phyloP scores from a whole-genome alignment of 768 basidiomycete genomes.

The Wakefieldia striispora region DNA sequence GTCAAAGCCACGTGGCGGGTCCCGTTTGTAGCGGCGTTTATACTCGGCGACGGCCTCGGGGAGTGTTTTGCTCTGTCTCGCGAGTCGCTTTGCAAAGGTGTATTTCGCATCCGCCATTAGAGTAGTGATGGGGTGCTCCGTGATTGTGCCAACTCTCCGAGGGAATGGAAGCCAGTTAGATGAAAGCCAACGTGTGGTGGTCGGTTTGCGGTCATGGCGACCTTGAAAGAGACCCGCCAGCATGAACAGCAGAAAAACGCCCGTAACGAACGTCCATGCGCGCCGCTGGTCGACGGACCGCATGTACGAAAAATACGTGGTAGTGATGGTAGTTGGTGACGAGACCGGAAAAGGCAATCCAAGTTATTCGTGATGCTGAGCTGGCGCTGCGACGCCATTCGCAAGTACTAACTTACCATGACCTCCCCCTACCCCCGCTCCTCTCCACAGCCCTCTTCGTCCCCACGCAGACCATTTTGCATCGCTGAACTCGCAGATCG shows the following conservation, averaged over 20 bases:
- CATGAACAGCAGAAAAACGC: constrained; percentile 48
- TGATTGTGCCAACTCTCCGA: background rate
- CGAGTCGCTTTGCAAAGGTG: constrained; percentile 64
- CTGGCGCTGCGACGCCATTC: constrained; percentile 16
- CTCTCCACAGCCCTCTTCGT: constrained; percentile 15
- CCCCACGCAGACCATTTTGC: constrained; percentile 47
- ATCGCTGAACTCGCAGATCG: constrained; percentile 66
- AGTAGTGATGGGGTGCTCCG: constrained; percentile 75
- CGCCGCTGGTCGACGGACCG: constrained; percentile 16
- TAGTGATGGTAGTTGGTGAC: background rate
- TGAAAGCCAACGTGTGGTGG: constrained; percentile 13
- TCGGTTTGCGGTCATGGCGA: constrained; percentile 19
- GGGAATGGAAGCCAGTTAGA: constrained; percentile 23
- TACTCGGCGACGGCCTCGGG: constrained; percentile 81
- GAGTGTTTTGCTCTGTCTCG: constrained; percentile 77
- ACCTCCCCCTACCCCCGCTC: constrained; percentile 16
- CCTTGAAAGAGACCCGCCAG: constrained; percentile 47
- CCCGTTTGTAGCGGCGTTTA: constrained; percentile 65
- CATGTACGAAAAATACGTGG: constrained; percentile 9
- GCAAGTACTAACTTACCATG: constrained; percentile 17
- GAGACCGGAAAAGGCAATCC: constrained; percentile 22
- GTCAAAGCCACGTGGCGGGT: constrained; percentile 90
- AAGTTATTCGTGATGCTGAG: constrained; percentile 6
- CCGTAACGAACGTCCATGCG: constrained; percentile 41
- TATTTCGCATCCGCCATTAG: constrained; percentile 83